Base-by-base conservation (phyloP, 306 rosid genomes). In the Vachellia pachyceras region DNA sequence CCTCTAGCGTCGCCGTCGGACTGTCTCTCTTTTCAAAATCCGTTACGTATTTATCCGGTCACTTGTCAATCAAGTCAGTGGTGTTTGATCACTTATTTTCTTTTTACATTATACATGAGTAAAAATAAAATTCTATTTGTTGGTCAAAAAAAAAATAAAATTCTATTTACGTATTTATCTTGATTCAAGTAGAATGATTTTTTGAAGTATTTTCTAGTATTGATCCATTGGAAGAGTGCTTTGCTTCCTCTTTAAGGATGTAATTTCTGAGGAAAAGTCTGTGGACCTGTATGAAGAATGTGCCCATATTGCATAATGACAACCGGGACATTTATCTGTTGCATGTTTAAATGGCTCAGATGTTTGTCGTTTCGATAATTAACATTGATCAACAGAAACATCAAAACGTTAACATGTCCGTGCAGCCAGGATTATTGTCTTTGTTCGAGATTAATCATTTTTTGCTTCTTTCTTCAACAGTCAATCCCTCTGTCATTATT, bases 241-340 rank as follows among this genome's bases (percentile, higher is more conserved):
- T 73, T 73, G 73, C 69, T 66, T 83, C 71, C 63, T 79, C 60
- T 33, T 46, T 20, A 72, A 68, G 61, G 72, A 23, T 83, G 40
- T 69, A 60, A 67, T 69, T 72, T 72, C 82, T 79, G 41, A 55
- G 70, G 82, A 74, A 82, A 80, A 44, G 42, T 70, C n/a, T 57
- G 74, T 44, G 66, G 35, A 64, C 25, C 45, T 75, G 42, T 58
- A 8, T 80, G 75, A 81, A 81, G 70, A 37, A 55, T 65, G 71
- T 42, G 25, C 68, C 49, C 22, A 18, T 63, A 39, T 71, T 73
- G 63, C 63, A 68, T 9, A 64, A 50, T 46, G 29, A 75, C 72
- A 54, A 23, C 55, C 75, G 25, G 45, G 82, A 23, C 58, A 33
- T 72, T 78, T 81, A 76, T 82, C 54, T 61, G 22, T 66, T 66